Evolutionary conservation across 169 alveolate species (phyloP).

Genomic region (Plasmodium falciparum): DNA sequence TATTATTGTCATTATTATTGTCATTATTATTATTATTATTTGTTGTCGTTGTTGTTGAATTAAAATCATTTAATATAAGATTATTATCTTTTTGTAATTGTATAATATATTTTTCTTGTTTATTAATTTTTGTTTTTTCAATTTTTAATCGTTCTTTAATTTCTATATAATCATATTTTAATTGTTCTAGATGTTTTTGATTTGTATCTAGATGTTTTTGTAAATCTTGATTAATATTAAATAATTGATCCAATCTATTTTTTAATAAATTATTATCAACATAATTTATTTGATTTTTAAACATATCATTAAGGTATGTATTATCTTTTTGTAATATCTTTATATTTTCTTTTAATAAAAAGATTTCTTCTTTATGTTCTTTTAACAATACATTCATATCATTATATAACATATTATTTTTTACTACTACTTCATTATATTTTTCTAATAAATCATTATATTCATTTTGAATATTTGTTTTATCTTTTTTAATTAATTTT

Average conservation of each 20-base stretch:
- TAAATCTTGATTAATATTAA: conserved; percentile 28
- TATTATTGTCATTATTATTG: no score
- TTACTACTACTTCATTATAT: conserved; percentile 6
- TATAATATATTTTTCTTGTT: conserved; percentile 45
- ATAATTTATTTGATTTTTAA: conserved; percentile 1
- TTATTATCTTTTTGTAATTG: conserved; percentile 10
- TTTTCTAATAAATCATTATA: conserved; percentile 11
- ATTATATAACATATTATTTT: conserved; percentile 23
- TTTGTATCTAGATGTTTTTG: conserved; percentile 19
- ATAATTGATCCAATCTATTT: conserved; percentile 34
- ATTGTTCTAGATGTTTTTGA: conserved; percentile 5
- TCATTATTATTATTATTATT: no score
- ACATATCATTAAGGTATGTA: conserved; percentile 25
- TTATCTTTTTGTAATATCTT: conserved; percentile 45
- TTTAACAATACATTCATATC: conserved; percentile 9
- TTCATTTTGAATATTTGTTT: conserved; percentile 24
- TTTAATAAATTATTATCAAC: conserved; percentile 29
- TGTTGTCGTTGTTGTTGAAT: background rate
- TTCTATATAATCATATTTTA: conserved; percentile 26
- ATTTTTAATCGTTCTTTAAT: conserved; percentile 19
- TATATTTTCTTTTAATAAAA: conserved; percentile 18
- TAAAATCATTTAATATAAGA: no score
- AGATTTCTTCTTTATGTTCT: conserved; percentile 28
- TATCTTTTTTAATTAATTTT: conserved; percentile 19
- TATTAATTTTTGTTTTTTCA: conserved; percentile 23